Base-by-base conservation (phyloP, 805 yeast genomes). In the Saccharomycopsis sp. region DNA sequence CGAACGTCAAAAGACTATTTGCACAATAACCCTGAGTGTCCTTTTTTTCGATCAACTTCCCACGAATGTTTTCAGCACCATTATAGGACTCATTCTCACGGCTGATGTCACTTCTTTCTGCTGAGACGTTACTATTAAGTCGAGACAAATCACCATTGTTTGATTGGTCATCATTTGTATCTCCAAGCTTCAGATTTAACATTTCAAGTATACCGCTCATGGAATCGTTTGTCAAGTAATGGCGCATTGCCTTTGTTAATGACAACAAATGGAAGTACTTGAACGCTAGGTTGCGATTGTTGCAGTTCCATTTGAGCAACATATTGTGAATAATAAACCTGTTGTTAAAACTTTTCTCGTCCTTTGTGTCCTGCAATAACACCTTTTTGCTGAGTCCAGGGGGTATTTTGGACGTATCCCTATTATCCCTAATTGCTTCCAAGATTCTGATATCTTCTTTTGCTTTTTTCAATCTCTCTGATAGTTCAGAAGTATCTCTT, bases 221-320 rank as follows among this genome's bases (percentile, higher is more conserved):
- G 0, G 87, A 79, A 34, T 75, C 78, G 54, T 79, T 75, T 14
- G 79, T 72, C 59, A 78, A 62, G 47, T 78, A 78, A 54, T 73
- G 74, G 1, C 71, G 62, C 34, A 74, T 70, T 9, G 80, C 79
- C 23, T 74, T 71, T 23, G 81, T 70, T 54, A 77, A 67, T 9
- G 74, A 76, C 34, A 81, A 68, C 51, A 78, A 72, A 57, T 80
- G 79, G 23, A 83, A 67, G 64, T 86, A 89, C 50, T 82, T 78
- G 67, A 80, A 78, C 51, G 89, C 71, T 12, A 80, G 72, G 64
- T 90, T 82, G 57, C 97, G 74, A 8, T 84, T 78, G 2, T 73
- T 67, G 60, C 87, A 84, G 68, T 87, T 85, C 97, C 97, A 91
- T 63, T 83, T 87, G 63, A 91, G 67, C 64, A 84, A 81, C 68